These are phyloP conservation scores for Rhodomyrtus tomentosa DNA, from an alignment of 345 rosid species.

Conservation along the genomic window DNA sequence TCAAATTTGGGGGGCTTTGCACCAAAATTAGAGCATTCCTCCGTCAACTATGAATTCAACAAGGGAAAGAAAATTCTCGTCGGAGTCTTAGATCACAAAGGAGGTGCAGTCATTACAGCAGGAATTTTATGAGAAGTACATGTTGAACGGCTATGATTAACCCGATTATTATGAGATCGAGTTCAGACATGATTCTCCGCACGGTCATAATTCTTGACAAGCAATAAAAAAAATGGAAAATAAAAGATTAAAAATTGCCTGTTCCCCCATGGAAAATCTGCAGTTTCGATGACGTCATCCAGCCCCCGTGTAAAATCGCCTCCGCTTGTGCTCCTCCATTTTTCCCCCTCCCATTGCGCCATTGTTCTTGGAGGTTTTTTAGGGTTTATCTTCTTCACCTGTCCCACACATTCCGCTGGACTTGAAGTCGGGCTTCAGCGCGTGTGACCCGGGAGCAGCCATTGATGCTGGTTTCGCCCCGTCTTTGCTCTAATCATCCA, in stretches of 20 bases:
- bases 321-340: too few relatives aligned
- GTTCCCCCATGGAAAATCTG: too few relatives aligned
- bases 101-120: rapidly evolving
- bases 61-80: background rate
- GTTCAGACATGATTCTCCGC: background rate
- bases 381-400: background rate
- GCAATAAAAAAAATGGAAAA: background rate
- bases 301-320: too few relatives aligned
- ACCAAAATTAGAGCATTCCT: too few relatives aligned
- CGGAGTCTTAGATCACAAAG: rapidly evolving
- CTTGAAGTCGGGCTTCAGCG: background rate
- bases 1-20: too few relatives aligned
- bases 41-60: too few relatives aligned
- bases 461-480: background rate
- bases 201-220: background rate
- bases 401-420: background rate
- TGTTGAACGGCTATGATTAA: background rate
- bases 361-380: background rate
- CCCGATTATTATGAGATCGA: background rate
- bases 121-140: rapidly evolving
- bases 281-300: background rate
- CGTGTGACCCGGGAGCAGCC: background rate
- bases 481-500: background rate
- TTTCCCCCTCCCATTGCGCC: background rate
- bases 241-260: background rate